phyloP scores from a whole-genome alignment of 371 early-diverging fungal species.

The Mucor saturninus region DNA sequence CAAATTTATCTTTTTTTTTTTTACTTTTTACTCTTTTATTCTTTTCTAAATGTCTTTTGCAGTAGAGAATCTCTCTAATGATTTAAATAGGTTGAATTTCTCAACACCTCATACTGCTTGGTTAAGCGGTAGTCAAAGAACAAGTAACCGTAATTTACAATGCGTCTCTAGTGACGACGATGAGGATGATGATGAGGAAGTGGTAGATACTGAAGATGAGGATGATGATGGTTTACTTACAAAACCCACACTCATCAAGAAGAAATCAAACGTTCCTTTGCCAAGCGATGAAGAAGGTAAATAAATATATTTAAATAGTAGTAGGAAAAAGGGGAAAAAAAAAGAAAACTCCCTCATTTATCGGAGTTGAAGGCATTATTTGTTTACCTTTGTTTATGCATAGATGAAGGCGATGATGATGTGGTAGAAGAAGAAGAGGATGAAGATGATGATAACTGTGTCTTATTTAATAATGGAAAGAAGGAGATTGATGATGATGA shows the following conservation, averaged over 20 bases:
- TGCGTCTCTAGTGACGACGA: conserved; percentile 54
- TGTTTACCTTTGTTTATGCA: too few relatives aligned
- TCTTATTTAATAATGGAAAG: neutral
- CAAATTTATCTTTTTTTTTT: neutral
- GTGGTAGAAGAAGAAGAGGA: conserved; percentile 12
- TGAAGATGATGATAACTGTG: conserved; percentile 10
- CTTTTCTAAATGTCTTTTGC: conserved; percentile 20
- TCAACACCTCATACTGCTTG: conserved; percentile 15
- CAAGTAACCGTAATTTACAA: conserved; percentile 37
- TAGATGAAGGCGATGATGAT: conserved; percentile 6
- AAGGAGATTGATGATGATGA: conserved; percentile 16
- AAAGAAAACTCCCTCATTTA: conserved; percentile 4
- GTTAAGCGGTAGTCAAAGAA: conserved; percentile 15
- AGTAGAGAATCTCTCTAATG: conserved; percentile 34
- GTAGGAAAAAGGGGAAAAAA: neutral
- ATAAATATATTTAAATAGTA: conserved; percentile 7
- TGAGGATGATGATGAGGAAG: conserved; percentile 42
- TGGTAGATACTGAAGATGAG: conserved; percentile 33
- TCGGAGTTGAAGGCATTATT: conserved; percentile 1
- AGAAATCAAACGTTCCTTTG: conserved; percentile 21
- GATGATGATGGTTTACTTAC: neutral
- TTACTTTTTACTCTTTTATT: conserved; percentile 19
- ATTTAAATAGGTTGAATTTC: conserved; percentile 34
- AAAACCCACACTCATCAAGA: neutral
- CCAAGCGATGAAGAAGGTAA: conserved; percentile 48